Conservation (phyloP, 768 basidiomycete species). For the Lactarius tabidus region DNA sequence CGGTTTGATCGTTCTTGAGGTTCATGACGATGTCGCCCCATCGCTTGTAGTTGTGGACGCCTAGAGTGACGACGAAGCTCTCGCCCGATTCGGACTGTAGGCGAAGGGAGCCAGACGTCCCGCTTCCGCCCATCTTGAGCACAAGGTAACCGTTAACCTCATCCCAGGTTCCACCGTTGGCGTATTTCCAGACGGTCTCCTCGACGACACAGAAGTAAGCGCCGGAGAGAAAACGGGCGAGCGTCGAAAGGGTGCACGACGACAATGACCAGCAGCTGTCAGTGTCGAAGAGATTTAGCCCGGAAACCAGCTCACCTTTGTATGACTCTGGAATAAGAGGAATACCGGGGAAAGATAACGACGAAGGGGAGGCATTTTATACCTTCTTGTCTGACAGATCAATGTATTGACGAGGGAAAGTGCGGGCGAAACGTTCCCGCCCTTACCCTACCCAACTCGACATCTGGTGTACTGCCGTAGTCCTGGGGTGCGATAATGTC, state of each 20-base stretch:
- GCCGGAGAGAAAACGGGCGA: neutral
- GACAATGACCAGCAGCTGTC: neutral
- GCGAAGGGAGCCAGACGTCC: slow-evolving; percentile 39
- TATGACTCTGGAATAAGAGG: neutral
- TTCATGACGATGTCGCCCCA: slow-evolving; percentile 40
- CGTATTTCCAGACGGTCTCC: slow-evolving; percentile 35
- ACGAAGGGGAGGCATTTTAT: neutral
- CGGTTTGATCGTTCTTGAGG: slow-evolving; percentile 22
- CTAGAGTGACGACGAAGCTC: slow-evolving; percentile 34
- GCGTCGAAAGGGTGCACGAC: neutral
- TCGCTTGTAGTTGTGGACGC: slow-evolving; percentile 39
- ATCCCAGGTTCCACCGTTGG: slow-evolving; percentile 36
- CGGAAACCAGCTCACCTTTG: neutral
- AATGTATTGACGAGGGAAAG: too few relatives aligned
- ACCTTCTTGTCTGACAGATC: neutral
- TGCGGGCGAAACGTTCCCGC: too few relatives aligned
- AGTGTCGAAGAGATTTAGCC: neutral
- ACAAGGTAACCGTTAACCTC: slow-evolving; percentile 24
- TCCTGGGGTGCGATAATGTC: too few relatives aligned
- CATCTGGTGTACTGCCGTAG: too few relatives aligned
- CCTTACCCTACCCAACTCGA: too few relatives aligned
- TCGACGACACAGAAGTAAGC: slow-evolving; percentile 34
- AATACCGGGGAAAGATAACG: neutral
- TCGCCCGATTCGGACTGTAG: slow-evolving; percentile 33
- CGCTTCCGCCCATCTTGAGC: slow-evolving; percentile 38